phyloP scores from a whole-genome alignment of 352 stramenopile species.

The Globisporangium lucens region DNA sequence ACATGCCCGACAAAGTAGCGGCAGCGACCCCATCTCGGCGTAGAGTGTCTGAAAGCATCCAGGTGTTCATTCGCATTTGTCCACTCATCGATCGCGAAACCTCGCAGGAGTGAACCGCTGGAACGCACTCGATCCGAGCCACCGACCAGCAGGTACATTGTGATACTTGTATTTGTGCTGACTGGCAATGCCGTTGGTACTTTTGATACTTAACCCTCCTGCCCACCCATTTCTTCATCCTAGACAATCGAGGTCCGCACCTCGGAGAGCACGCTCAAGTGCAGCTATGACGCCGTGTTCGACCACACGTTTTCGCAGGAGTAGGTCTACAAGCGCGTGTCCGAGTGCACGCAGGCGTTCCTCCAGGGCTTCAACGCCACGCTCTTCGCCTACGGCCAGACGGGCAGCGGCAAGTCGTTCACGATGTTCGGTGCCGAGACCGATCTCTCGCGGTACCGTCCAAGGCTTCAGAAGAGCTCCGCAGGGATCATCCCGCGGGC shows the following conservation, averaged over 20 bases:
- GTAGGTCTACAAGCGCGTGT: slow-evolving; percentile 76
- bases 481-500: slow-evolving; percentile 87
- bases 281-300: slow-evolving; percentile 79
- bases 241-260: slow-evolving; percentile 82
- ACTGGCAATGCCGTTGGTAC: background rate
- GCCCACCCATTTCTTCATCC: background rate
- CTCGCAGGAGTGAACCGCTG: slow-evolving; percentile 24
- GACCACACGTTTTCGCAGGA: slow-evolving; percentile 69
- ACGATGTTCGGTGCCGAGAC: slow-evolving; percentile 84
- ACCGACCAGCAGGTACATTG: slow-evolving; percentile 39
- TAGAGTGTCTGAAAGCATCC: slow-evolving; percentile 65
- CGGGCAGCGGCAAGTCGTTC: slow-evolving; percentile 83
- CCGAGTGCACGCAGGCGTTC: slow-evolving; percentile 76
- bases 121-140: slow-evolving; percentile 38
- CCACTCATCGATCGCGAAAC: slow-evolving; percentile 74
- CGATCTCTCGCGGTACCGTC: slow-evolving; percentile 65
- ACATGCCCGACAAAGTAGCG: slow-evolving; percentile 10
- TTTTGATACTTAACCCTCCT: background rate
- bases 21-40: slow-evolving; percentile 8
- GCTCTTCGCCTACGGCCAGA: slow-evolving; percentile 84
- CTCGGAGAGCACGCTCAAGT: slow-evolving; percentile 69
- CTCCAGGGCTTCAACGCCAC: slow-evolving; percentile 83
- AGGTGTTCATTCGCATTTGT: slow-evolving; percentile 83
- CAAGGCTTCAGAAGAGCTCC: slow-evolving; percentile 75
- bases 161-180: background rate